Conservation (phyloP, 441 rosid species). For the Macaranga tanarius region DNA sequence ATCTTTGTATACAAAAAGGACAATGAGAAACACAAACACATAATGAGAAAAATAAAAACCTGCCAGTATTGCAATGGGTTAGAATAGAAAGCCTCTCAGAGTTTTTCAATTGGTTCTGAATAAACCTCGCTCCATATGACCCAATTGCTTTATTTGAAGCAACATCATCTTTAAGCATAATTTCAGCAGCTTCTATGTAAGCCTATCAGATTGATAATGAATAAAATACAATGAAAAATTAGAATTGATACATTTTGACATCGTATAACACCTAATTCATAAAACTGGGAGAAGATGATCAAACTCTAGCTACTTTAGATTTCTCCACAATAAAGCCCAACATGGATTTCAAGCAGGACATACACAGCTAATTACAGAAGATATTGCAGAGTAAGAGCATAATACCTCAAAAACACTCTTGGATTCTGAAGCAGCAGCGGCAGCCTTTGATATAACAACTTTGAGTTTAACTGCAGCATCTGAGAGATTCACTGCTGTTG, state of each 20-base stretch:
- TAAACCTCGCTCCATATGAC: conserved; percentile 55
- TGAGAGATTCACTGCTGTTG: conserved; percentile 90
- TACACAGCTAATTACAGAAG: not conserved
- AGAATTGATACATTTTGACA: not conserved
- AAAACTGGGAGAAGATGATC: too few species aligned
- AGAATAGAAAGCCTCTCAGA: conserved; percentile 53
- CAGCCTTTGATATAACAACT: conserved; percentile 47
- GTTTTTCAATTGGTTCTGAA: conserved; percentile 43
- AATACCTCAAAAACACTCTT: conserved; percentile 57
- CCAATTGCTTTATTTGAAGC: conserved; percentile 89
- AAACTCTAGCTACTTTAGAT: too few species aligned
- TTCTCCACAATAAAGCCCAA: not conserved
- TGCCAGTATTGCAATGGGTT: conserved; percentile 98
- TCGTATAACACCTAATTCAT: not conserved
- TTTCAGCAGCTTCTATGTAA: conserved; percentile 77
- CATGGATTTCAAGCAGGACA: conserved; percentile 1
- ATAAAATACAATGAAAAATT: not conserved
- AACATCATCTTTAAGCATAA: conserved; percentile 82
- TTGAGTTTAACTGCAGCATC: conserved; percentile 86
- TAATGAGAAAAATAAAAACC: conserved; percentile 37
- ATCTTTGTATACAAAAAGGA: not conserved
- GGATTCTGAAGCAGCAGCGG: conserved; percentile 37
- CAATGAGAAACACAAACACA: not conserved
- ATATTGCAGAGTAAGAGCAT: conserved; percentile 3
- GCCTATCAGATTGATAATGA: conserved; percentile 39